Evolutionary conservation across 805 yeast genomes (phyloP).

Genomic region (Maudiozyma saulgeensis): DNA sequence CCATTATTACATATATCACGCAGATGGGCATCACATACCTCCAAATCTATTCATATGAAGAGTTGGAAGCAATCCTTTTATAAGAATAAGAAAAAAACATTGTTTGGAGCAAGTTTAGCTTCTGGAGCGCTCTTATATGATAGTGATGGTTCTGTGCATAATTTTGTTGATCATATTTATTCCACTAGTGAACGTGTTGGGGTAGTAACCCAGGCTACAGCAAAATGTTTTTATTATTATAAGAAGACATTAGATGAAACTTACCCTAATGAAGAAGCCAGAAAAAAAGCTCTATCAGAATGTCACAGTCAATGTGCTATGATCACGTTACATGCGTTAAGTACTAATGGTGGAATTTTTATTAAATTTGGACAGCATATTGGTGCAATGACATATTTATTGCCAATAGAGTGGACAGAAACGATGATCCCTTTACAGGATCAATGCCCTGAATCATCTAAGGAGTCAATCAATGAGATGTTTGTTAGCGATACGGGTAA

Average conservation of each 20-base stretch:
- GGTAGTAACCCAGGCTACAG: constrained; percentile 59
- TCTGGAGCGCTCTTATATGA: constrained; percentile 16
- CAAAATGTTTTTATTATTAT: constrained; percentile 65
- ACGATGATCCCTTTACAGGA: constrained; percentile 92
- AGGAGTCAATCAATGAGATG: constrained; percentile 60
- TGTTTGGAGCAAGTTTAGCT: constrained; percentile 1
- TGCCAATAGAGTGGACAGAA: constrained; percentile 91
- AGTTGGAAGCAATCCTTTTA: not conserved
- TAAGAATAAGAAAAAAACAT: not conserved
- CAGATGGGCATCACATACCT: not conserved
- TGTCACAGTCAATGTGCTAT: constrained; percentile 73
- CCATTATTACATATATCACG: not conserved
- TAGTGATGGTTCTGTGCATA: constrained; percentile 22
- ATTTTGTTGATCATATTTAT: constrained; percentile 15
- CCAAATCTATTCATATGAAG: not conserved
- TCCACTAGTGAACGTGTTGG: constrained; percentile 43
- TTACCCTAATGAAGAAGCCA: constrained; percentile 37
- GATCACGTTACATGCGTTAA: constrained; percentile 70
- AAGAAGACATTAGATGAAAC: constrained; percentile 41
- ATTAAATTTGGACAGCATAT: constrained; percentile 94
- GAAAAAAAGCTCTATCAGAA: constrained; percentile 42
- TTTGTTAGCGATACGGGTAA: constrained; percentile 58
- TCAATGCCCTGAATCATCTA: constrained; percentile 71
- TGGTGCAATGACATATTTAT: constrained; percentile 79
- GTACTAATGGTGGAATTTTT: constrained; percentile 82